Conservation (phyloP, 2,329 filamentous ascomycete species). For the Gliomastix tumulicola region DNA sequence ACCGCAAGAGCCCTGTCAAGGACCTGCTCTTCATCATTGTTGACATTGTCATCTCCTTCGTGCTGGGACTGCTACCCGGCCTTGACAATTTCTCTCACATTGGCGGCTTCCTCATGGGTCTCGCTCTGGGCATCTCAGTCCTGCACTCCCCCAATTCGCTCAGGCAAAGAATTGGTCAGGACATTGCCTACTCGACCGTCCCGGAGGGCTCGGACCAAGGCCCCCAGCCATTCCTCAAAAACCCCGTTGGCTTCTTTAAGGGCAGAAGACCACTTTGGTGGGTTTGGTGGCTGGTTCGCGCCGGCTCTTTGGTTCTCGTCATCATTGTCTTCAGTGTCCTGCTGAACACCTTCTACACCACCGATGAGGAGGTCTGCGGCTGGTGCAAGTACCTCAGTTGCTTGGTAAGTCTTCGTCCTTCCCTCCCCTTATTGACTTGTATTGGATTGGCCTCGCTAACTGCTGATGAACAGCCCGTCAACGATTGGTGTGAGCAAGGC, state of each 20-base stretch:
- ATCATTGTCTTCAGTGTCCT: slow-evolving; percentile 81
- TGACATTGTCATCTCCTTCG: slow-evolving; percentile 84
- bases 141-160: slow-evolving; percentile 82
- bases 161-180: slow-evolving; percentile 64
- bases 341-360: slow-evolving; percentile 84
- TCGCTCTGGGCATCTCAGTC: slow-evolving; percentile 79
- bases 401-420: slow-evolving; percentile 55
- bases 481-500: slow-evolving; percentile 58
- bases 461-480: slow-evolving; percentile 44
- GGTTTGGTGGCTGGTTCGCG: slow-evolving; percentile 90
- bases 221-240: slow-evolving; percentile 49
- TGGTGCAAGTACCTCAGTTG: slow-evolving; percentile 98
- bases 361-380: slow-evolving; percentile 60
- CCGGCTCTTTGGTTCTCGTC: slow-evolving; percentile 69
- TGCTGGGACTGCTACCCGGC: slow-evolving; percentile 83
- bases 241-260: slow-evolving; percentile 76
- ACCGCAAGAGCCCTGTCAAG: slow-evolving; percentile 67
- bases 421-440: neutral
- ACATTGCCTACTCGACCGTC: slow-evolving; percentile 62
- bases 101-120: slow-evolving; percentile 87
- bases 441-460: neutral
- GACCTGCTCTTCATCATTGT: slow-evolving; percentile 84
- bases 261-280: slow-evolving; percentile 92
- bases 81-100: slow-evolving; percentile 98
- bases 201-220: slow-evolving; percentile 39